Evolutionary conservation across 164 flowering plant genomes (phyloP), one percentile per base, ranked within the genome.

Genomic region (Vitis amurensis): DNA sequence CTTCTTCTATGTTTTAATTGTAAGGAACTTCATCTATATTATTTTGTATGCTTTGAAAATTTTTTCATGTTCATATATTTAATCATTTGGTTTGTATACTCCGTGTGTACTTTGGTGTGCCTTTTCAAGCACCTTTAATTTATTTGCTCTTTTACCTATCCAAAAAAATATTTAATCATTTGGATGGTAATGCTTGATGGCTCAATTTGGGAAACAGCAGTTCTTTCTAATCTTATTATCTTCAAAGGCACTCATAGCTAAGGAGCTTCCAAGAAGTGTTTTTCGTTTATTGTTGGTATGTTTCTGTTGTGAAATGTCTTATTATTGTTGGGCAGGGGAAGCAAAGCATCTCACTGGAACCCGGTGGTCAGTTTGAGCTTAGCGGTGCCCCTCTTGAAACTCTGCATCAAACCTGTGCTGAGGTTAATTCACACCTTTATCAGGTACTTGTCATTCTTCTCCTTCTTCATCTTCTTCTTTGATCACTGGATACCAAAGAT

Each of bases 311-410:
- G 55, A 65, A 15, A 37, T 48, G 11, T 61, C 27, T 60, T 58
- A 55, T 55, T 65, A 9, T 70, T 66, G 23, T 60, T 68, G 59
- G 61, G 64, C 89, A 93, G 99, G 99, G 93, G 59, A 93, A 92
- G 75, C 98, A 93, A 89, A 96, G 97, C 81, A 88, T 96, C 73
- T 96, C 99, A 27, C 73, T 96, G 74, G 99, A 96, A 79, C 98
- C 99, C 68, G 99, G 99, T 53, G 99, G 99, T 61, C 99, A 96
- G 73, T 92, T 96, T 82, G 99, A 96, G 85, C 97, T 96, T 55
- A 96, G 99, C 84, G 99, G 99, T 75, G 98, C 98, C 57, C 98
- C 99, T 68, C 88, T 96, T 76, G 97, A 96, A 79, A 96, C 99
- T 68, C 77, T 96, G 59, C 99, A 96, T 82, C 99, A 96, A 80